These are phyloP conservation scores for Cyberlindnera euphorbiiphila DNA, from an alignment of 805 yeast species.

Conservation along the genomic window DNA sequence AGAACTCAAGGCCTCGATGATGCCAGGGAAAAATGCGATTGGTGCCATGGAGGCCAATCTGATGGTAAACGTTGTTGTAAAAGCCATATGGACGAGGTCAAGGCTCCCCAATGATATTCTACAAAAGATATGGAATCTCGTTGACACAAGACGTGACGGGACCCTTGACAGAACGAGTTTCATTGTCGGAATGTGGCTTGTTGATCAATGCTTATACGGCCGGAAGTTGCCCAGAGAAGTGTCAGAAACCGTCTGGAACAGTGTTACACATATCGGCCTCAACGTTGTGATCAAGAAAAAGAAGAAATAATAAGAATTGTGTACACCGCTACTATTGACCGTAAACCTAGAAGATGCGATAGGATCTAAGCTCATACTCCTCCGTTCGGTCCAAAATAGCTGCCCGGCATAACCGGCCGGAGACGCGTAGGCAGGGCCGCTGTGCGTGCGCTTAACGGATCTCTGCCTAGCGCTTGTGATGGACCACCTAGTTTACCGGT, in stretches of 20 bases:
- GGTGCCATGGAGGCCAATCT: constrained; percentile 24
- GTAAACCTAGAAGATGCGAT: too few species aligned
- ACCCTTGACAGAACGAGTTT: constrained; percentile 77
- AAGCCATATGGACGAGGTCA: constrained; percentile 78
- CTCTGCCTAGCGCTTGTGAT: too few species aligned
- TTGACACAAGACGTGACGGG: constrained; percentile 65
- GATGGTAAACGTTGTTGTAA: constrained; percentile 49
- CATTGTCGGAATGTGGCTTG: constrained; percentile 95
- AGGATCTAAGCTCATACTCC: too few species aligned
- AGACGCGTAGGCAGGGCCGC: too few species aligned
- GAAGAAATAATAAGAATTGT: constrained; percentile 11
- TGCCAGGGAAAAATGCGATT: constrained; percentile 25
- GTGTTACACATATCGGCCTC: constrained; percentile 53
- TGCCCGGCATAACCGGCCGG: too few species aligned
- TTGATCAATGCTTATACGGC: constrained; percentile 94
- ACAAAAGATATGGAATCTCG: constrained; percentile 65
- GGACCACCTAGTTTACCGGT: too few species aligned
- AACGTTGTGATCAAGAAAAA: constrained; percentile 27
- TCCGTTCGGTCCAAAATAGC: too few species aligned
- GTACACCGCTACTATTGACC: not conserved
- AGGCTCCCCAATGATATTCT: constrained; percentile 60
- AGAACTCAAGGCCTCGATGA: constrained; percentile 27
- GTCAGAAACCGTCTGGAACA: constrained; percentile 72
- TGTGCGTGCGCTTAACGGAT: too few species aligned
- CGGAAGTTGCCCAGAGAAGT: constrained; percentile 76